A percentile compares a stretch with the other conserved stretches of the same genome.
These are phyloP conservation scores for Collybia sp. DNA, from an alignment of 768 basidiomycete genomes.

Conservation along the genomic window DNA sequence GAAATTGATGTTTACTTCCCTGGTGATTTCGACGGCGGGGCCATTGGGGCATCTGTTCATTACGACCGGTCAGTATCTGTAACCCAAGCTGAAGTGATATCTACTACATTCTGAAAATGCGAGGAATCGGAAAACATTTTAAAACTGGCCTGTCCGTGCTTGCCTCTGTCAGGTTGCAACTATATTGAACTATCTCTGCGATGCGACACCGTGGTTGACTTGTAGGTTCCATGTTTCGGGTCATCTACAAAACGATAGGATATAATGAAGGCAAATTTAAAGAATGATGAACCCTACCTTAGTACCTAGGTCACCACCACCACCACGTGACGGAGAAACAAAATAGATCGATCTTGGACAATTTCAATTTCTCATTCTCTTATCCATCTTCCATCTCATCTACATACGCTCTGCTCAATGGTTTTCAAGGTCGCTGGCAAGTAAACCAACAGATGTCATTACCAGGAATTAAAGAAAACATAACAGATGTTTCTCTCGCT, in stretches of 20 bases:
- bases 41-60: constrained; percentile 55
- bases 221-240: background rate
- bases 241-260: no score
- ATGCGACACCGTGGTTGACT: constrained; percentile 44
- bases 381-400: constrained; percentile 14
- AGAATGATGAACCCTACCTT: no score
- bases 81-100: constrained; percentile 13
- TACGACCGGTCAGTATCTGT: constrained; percentile 1
- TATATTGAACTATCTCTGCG: constrained; percentile 70
- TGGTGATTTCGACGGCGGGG: constrained; percentile 71
- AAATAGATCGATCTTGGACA: constrained; percentile 26
- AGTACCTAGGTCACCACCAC: no score
- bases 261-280: no score
- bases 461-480: no score
- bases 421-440: constrained; percentile 89
- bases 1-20: constrained; percentile 41
- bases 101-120: constrained; percentile 71
- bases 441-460: constrained; percentile 5
- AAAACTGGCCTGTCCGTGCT: constrained; percentile 22
- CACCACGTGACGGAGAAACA: constrained; percentile 23
- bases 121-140: constrained; percentile 70
- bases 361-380: constrained; percentile 17
- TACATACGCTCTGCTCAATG: constrained; percentile 39
- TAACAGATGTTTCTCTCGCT: constrained; percentile 87
- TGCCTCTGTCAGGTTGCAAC: constrained; percentile 41